Percentiles rank a stretch among this genome's conserved stretches.
Evolutionary conservation across 2,329 filamentous ascomycete species (phyloP).

Genomic region (Exophiala dermatitidis): DNA sequence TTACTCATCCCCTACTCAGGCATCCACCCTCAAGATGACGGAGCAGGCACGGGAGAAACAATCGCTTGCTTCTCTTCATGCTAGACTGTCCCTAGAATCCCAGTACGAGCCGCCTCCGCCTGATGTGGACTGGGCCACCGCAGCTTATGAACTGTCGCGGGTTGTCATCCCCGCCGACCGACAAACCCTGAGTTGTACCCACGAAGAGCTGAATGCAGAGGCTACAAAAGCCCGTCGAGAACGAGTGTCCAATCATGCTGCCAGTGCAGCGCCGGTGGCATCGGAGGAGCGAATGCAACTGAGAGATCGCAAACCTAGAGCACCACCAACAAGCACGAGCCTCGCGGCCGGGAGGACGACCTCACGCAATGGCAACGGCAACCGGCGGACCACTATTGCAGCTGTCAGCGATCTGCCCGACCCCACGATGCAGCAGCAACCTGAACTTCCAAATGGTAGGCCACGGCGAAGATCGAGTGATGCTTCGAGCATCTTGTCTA

Average conservation of each 20-base stretch:
- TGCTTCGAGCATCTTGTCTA: conserved; percentile 28
- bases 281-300: conserved; percentile 59
- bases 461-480: conserved; percentile 30
- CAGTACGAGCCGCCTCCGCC: conserved; percentile 62
- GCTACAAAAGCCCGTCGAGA: conserved; percentile 58
- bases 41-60: conserved; percentile 50
- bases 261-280: conserved; percentile 36
- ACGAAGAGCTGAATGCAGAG: conserved; percentile 70
- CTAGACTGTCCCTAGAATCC: conserved; percentile 26
- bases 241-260: conserved; percentile 46
- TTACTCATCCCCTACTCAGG: conserved; percentile 80
- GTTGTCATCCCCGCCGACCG: conserved; percentile 70
- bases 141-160: conserved; percentile 75
- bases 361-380: not conserved
- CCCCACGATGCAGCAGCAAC: conserved; percentile 22
- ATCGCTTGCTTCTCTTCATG: conserved; percentile 24
- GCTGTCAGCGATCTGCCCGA: conserved; percentile 44
- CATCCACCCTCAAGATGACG: conserved; percentile 73
- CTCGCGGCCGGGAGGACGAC: conserved; percentile 36
- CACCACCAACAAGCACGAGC: conserved; percentile 41
- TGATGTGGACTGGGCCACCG: conserved; percentile 76
- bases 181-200: conserved; percentile 66
- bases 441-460: conserved; percentile 13
- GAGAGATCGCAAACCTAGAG: conserved; percentile 58
- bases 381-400: conserved; percentile 57